Conservation (phyloP, 2,329 filamentous ascomycete genomes). For the Raffaelea ambrosiae region DNA sequence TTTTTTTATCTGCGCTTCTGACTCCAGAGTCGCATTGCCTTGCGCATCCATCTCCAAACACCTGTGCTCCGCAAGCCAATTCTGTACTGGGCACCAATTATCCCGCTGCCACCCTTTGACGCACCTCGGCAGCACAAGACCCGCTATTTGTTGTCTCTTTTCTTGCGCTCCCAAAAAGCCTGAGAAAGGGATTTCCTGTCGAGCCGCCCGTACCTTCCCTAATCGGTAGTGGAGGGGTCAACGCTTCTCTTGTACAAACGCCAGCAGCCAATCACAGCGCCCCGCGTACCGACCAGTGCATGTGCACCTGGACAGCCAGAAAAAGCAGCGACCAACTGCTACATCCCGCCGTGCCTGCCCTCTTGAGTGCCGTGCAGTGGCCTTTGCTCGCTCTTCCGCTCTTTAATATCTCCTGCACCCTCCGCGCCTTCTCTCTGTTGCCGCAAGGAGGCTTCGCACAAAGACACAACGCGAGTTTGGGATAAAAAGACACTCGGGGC, state of each 20-base stretch:
- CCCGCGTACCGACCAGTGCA: not conserved
- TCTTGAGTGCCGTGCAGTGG: slow-evolving; percentile 5
- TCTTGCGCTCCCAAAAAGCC: slow-evolving; percentile 1
- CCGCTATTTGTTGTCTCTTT: not conserved
- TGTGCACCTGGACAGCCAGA: not conserved
- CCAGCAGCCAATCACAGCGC: slow-evolving; percentile 8
- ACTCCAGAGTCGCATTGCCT: slow-evolving; percentile 4
- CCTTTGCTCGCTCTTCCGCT: too few species aligned
- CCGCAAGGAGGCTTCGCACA: slow-evolving; percentile 6
- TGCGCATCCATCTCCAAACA: not conserved
- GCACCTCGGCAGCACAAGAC: slow-evolving; percentile 4
- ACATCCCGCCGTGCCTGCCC: not conserved
- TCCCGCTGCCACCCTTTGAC: not conserved
- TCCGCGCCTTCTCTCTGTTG: slow-evolving; percentile 1
- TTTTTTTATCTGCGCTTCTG: not conserved
- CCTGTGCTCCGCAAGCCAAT: not conserved
- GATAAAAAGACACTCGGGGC: too few species aligned
- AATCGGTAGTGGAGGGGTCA: slow-evolving; percentile 11
- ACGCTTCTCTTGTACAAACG: not conserved
- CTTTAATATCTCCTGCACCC: not conserved
- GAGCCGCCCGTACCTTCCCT: slow-evolving; percentile 14
- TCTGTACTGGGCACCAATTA: not conserved
- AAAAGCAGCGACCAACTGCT: not conserved
- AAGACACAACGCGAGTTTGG: slow-evolving; percentile 1
- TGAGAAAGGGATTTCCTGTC: slow-evolving; percentile 3